These are phyloP conservation scores for Melanogaster broomeanus DNA, from an alignment of 768 basidiomycete genomes.

Conservation along the genomic window DNA sequence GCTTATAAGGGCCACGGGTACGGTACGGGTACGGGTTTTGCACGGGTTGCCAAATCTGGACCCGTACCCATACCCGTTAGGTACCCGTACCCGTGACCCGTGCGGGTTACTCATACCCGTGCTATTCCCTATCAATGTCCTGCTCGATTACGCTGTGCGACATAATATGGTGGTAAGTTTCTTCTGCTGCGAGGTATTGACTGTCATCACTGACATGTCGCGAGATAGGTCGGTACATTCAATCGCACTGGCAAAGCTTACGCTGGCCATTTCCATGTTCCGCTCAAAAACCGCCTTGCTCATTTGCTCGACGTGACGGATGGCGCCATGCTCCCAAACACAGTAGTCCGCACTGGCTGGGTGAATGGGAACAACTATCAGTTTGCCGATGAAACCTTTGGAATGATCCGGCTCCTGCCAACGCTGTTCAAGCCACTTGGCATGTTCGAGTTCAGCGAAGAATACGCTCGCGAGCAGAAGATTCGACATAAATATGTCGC, in stretches of 20 bases:
- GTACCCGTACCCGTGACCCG: too few species aligned
- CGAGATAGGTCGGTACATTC: slow-evolving; percentile 20
- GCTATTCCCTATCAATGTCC: slow-evolving; percentile 18
- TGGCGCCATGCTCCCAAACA: not conserved
- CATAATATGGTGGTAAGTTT: slow-evolving; percentile 29
- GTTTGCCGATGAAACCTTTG: slow-evolving; percentile 7
- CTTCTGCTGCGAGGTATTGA: too few species aligned
- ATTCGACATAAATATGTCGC: slow-evolving; percentile 23
- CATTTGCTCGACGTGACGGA: not conserved
- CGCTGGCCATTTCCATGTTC: slow-evolving; percentile 23
- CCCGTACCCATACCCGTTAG: too few species aligned
- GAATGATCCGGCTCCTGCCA: slow-evolving; percentile 16
- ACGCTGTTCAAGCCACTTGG: slow-evolving; percentile 6
- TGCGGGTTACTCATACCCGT: too few species aligned
- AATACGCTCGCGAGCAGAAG: not conserved
- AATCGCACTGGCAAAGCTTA: slow-evolving; percentile 26
- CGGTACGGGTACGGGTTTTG: too few species aligned
- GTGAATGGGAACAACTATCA: slow-evolving; percentile 14
- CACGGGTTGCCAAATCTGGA: too few species aligned
- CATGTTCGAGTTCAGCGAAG: slow-evolving; percentile 14
- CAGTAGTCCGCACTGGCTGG: not conserved
- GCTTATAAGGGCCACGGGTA: too few species aligned
- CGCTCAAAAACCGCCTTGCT: slow-evolving; percentile 19
- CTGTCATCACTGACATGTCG: not conserved
- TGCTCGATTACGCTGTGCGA: slow-evolving; percentile 20